Evolutionary conservation across 2,329 filamentous ascomycete genomes (phyloP).

Genomic region (Alternaria infectoria): DNA sequence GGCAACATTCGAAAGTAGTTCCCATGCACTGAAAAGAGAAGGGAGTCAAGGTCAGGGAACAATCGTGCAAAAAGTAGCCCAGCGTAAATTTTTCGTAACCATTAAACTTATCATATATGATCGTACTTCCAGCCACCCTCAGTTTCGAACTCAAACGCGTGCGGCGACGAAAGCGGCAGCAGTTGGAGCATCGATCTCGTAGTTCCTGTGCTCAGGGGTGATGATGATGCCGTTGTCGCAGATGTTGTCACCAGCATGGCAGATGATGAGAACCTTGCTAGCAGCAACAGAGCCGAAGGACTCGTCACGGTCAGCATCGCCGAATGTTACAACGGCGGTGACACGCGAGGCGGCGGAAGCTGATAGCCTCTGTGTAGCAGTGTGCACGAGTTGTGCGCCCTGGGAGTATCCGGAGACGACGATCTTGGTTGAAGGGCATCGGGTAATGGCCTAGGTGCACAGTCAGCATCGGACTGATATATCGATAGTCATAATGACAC

Average conservation of each 20-base stretch:
- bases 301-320: slow-evolving; percentile 44
- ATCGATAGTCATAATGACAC: slow-evolving; percentile 21
- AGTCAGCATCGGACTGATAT: not conserved
- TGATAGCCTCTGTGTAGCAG: slow-evolving; percentile 46
- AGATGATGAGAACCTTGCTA: slow-evolving; percentile 44
- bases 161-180: slow-evolving; percentile 33
- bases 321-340: slow-evolving; percentile 45
- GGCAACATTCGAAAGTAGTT: not conserved
- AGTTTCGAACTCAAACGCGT: slow-evolving; percentile 2
- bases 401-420: slow-evolving; percentile 44
- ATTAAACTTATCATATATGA: not conserved
- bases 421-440: slow-evolving; percentile 40
- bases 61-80: not conserved
- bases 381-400: slow-evolving; percentile 54
- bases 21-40: not conserved
- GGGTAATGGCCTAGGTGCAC: slow-evolving; percentile 18
- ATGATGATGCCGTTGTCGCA: slow-evolving; percentile 36
- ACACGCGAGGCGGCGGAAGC: slow-evolving; percentile 29
- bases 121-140: not conserved
- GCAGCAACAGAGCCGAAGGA: slow-evolving; percentile 35
- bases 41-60: not conserved
- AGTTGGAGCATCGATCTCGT: slow-evolving; percentile 31
- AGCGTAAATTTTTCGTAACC: not conserved
- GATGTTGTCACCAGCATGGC: slow-evolving; percentile 46
- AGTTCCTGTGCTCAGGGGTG: slow-evolving; percentile 31